Conservation (phyloP, 225 moss, liverwort and hornwort genomes). For the Physcomitrium patens region DNA sequence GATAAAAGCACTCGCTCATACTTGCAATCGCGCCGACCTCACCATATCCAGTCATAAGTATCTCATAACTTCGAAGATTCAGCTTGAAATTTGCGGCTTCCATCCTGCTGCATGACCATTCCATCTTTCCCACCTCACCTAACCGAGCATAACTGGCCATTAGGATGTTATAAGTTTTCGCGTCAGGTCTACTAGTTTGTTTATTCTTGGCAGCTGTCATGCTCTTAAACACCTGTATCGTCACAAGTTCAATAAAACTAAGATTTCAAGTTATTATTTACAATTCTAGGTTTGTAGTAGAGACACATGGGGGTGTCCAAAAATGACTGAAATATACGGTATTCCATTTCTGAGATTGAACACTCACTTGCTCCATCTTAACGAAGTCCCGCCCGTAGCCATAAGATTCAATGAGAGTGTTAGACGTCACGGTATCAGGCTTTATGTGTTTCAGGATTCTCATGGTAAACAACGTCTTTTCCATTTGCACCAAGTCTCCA, state of each 20-base stretch:
- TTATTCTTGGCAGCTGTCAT: slow-evolving; percentile 63
- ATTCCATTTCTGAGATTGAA: slow-evolving; percentile 21
- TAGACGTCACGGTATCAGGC: slow-evolving; percentile 87
- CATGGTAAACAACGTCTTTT: slow-evolving; percentile 72
- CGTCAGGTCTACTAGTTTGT: slow-evolving; percentile 48
- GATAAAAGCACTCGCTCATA: slow-evolving; percentile 61
- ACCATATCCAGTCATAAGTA: slow-evolving; percentile 76
- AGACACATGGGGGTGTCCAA: not conserved
- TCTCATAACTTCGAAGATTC: slow-evolving; percentile 62
- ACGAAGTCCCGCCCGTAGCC: slow-evolving; percentile 71
- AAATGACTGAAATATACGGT: slow-evolving; percentile 3
- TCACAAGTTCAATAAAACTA: slow-evolving; percentile 31
- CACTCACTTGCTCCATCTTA: slow-evolving; percentile 90
- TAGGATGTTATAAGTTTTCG: slow-evolving; percentile 85
- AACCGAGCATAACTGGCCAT: slow-evolving; percentile 81
- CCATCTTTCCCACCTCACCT: slow-evolving; percentile 74
- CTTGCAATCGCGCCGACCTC: slow-evolving; percentile 54
- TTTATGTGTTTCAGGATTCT: slow-evolving; percentile 65
- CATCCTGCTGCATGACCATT: slow-evolving; percentile 73
- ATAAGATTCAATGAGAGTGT: slow-evolving; percentile 83
- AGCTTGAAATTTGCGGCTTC: slow-evolving; percentile 52
- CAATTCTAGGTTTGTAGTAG: not conserved
- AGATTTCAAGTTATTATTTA: slow-evolving; percentile 13
- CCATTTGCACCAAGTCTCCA: slow-evolving; percentile 74
- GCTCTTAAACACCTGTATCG: slow-evolving; percentile 57